Conservation (phyloP, 306 rosid genomes). For the Glycine latifolia region DNA sequence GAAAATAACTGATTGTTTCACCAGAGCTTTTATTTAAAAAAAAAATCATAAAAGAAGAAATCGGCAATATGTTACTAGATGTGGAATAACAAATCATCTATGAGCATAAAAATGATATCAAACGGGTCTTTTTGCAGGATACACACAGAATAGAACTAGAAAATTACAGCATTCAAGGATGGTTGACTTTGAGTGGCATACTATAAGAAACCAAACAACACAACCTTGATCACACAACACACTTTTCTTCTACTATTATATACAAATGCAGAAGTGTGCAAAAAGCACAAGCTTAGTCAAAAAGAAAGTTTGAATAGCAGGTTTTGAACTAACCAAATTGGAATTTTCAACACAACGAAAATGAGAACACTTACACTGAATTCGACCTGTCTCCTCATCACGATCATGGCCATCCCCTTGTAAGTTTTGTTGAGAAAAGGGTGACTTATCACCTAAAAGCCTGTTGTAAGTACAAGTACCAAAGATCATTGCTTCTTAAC, state of each 20-base stretch:
- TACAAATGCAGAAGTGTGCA: slow-evolving; percentile 12
- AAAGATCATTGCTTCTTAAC: slow-evolving; percentile 28
- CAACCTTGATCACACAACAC: slow-evolving; percentile 1
- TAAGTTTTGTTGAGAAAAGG: slow-evolving; percentile 82
- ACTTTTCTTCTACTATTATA: background rate
- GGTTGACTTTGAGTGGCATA: slow-evolving; percentile 30
- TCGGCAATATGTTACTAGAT: background rate
- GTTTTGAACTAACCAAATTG: background rate
- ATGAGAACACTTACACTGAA: slow-evolving; percentile 66
- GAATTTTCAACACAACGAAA: background rate
- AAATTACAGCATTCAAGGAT: slow-evolving; percentile 4
- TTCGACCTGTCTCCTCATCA: slow-evolving; percentile 90
- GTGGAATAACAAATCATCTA: background rate
- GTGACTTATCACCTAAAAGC: slow-evolving; percentile 87
- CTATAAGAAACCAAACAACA: slow-evolving; percentile 23
- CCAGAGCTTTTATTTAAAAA: background rate
- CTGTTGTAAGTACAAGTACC: slow-evolving; percentile 47
- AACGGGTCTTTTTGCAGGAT: background rate
- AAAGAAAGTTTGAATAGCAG: background rate
- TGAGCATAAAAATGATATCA: slow-evolving; percentile 17
- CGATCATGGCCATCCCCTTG: slow-evolving; percentile 85
- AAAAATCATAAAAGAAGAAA: slow-evolving; percentile 16
- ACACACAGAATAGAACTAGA: slow-evolving; percentile 2
- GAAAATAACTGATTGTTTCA: background rate
- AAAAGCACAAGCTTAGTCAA: background rate